phyloP scores from a whole-genome alignment of 169 alveolate genomes.

The Cystoisospora suis region DNA sequence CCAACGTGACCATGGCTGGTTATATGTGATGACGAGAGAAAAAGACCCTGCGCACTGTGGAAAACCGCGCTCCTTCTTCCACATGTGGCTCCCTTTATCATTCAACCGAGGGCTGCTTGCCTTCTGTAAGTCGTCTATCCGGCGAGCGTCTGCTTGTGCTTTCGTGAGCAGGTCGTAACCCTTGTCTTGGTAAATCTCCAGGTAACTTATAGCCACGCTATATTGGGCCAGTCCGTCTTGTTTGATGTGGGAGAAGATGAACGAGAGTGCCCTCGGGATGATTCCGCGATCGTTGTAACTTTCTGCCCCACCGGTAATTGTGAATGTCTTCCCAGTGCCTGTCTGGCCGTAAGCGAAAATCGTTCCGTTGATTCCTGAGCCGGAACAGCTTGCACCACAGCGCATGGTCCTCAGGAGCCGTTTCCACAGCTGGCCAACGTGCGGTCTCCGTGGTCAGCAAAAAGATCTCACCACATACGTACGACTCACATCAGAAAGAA shows the following conservation, averaged over 20 bases:
- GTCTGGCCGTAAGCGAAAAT: conserved; percentile 90
- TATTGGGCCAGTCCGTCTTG: conserved; percentile 77
- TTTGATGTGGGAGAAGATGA: conserved; percentile 82
- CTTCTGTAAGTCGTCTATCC: conserved; percentile 26
- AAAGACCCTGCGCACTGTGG: too few species aligned
- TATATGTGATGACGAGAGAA: too few species aligned
- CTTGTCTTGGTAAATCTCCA: conserved; percentile 90
- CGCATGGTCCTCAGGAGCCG: not conserved
- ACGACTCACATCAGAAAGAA: too few species aligned
- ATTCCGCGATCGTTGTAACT: conserved; percentile 85
- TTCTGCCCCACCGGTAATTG: conserved; percentile 90
- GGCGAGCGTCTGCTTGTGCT: conserved; percentile 25
- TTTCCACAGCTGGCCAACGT: too few species aligned
- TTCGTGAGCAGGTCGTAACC: conserved; percentile 90
- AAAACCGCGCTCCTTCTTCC: too few species aligned
- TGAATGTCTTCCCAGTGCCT: conserved; percentile 88
- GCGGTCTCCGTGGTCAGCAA: not conserved
- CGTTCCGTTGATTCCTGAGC: conserved; percentile 87
- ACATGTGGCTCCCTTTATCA: too few species aligned
- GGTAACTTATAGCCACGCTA: conserved; percentile 83
- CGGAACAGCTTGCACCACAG: not conserved
- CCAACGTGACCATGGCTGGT: too few species aligned
- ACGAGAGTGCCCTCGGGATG: conserved; percentile 88
- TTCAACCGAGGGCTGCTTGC: not conserved
- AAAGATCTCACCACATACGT: too few species aligned